Evolutionary conservation across 176 grass and related monocot genomes (phyloP).

Genomic region (Carex cristatella): DNA sequence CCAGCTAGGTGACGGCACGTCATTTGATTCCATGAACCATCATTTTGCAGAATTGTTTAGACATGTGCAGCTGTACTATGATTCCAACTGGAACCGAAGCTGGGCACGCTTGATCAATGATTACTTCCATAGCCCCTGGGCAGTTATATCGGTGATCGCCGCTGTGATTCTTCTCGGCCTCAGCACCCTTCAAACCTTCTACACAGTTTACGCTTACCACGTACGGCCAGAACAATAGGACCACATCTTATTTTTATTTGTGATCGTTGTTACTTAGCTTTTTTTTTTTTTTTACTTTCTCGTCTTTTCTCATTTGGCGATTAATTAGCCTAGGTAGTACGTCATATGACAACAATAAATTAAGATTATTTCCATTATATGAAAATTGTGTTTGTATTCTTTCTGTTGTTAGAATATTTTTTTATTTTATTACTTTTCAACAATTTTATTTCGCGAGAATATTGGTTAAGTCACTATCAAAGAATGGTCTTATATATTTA

Average conservation of each 20-base stretch:
- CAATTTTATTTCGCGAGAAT: not conserved
- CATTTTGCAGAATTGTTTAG: constrained; percentile 3
- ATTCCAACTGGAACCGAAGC: constrained; percentile 10
- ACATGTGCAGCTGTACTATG: constrained; percentile 21
- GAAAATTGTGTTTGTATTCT: not conserved
- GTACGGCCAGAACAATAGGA: not conserved
- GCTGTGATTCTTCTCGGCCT: constrained; percentile 8
- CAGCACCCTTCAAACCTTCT: constrained; percentile 10
- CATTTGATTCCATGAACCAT: not conserved
- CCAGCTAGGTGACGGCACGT: constrained; percentile 2
- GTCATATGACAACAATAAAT: no score
- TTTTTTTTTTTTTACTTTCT: not conserved
- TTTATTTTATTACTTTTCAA: not conserved
- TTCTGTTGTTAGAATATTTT: not conserved
- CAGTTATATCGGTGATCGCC: constrained; percentile 10
- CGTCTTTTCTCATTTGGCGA: not conserved
- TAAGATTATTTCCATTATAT: not conserved
- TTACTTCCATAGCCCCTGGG: constrained; percentile 29
- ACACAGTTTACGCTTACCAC: constrained; percentile 18
- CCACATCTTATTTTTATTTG: not conserved
- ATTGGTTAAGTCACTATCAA: not conserved
- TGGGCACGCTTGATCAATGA: constrained; percentile 15
- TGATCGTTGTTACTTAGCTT: not conserved
- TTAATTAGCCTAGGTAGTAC: not conserved
- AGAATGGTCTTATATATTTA: no score